Percentiles rank a stretch among this genome's conserved stretches.
Conservation (phyloP, 805 yeast species). For the Candida yuanshanica region DNA sequence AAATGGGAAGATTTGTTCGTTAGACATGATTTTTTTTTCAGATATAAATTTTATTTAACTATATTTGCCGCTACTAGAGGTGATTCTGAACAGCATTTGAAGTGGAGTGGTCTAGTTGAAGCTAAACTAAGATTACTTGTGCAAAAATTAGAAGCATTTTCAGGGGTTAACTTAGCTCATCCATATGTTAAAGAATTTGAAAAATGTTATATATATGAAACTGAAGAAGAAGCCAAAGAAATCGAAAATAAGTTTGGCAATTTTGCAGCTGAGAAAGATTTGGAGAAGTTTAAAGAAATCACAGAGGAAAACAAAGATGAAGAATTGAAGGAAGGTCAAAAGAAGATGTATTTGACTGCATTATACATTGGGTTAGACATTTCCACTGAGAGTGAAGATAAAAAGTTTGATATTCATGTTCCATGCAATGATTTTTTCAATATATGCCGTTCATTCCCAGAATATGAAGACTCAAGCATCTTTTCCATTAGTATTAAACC, state of each 20-base stretch:
- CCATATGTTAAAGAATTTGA: constrained; percentile 81
- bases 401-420: constrained; percentile 73
- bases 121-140: constrained; percentile 78
- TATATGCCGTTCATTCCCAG: constrained; percentile 72
- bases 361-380: constrained; percentile 73
- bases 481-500: constrained; percentile 60
- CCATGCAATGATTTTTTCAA: constrained; percentile 89
- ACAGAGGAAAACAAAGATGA: constrained; percentile 32
- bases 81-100: constrained; percentile 72
- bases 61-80: constrained; percentile 73
- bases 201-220: constrained; percentile 40
- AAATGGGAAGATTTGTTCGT: constrained; percentile 72
- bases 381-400: constrained; percentile 35
- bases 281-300: constrained; percentile 28
- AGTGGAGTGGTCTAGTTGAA: constrained; percentile 93
- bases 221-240: constrained; percentile 49
- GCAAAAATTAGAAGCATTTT: constrained; percentile 71
- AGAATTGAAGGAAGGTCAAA: constrained; percentile 26
- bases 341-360: constrained; percentile 58
- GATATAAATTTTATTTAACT: constrained; percentile 82
- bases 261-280: constrained; percentile 43
- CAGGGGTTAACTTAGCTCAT: constrained; percentile 78
- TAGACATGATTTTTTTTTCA: constrained; percentile 76
- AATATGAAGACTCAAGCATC: constrained; percentile 49
- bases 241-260: constrained; percentile 63